Evolutionary conservation across 345 rosid genomes (phyloP), one percentile per base, ranked within the genome.

Genomic region (Firmiana major): DNA sequence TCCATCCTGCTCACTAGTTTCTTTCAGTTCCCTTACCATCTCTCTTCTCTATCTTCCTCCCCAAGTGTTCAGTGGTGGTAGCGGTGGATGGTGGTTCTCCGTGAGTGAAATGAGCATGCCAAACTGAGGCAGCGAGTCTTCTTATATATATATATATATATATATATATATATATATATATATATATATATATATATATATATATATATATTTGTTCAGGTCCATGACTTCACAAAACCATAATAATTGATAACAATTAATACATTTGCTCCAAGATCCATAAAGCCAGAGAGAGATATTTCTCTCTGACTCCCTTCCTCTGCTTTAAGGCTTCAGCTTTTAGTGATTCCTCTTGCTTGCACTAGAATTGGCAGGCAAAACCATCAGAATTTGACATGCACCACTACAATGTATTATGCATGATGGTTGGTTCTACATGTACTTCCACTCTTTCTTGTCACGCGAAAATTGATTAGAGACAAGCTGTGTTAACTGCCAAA

Each of bases 11-110:
- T 63, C 55, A 7, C 28, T n/a, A 11, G 26, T 26, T 51, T 71
- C 71, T 63, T 49, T 84, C 31, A 78, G 64, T 58, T 83, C 79
- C 51, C 87, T 84, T 43, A 63, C 84, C 87, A 86, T 88, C 19
- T 75, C 66, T 62, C 70, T 71, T 48, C 43, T 71, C 24, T 64
- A 1, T 51, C 55, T 51, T 51, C 55, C 6, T 51, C 55, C 34
- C 59, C 48, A 31, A 70, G 68, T 5, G 36, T 45, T 59, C 46
- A n/a, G 3, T 51, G 9, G 22, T 36, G 43, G 17, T 55, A 28
- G 57, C 19, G 63, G 19, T n/a, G 15, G 63, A 42, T 28, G 7
- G 42, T 5, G 40, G 24, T 22, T 6, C 19, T 45, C 53, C 16
- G 16, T 6, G 46, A 46, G 43, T 9, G 53, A 36, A 73, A 43